Percentiles rank a stretch among this genome's conserved stretches.
Evolutionary conservation across 441 rosid genomes (phyloP).

Genomic region (Pelargonium fulgidum): DNA sequence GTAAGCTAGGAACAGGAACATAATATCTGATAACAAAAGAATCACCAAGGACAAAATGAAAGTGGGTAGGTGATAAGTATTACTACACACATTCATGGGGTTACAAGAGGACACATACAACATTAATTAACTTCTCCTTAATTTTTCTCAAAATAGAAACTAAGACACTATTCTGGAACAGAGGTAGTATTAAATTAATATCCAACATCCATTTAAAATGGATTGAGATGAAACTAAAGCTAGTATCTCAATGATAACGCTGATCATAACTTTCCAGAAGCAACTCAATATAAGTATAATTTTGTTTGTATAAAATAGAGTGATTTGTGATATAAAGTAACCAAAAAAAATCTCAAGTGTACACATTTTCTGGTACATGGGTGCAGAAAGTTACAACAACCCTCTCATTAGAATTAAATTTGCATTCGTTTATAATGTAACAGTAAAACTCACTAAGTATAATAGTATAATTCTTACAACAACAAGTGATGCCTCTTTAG

Average conservation of each 20-base stretch:
- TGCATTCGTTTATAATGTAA: not conserved
- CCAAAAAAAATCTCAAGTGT: not conserved
- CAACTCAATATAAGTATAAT: not conserved
- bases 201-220: not conserved
- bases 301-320: not conserved
- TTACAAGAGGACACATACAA: not conserved
- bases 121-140: too few species aligned
- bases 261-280: not conserved
- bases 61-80: not conserved
- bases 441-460: too few species aligned
- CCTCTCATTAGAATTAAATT: not conserved
- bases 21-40: not conserved
- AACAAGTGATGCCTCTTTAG: not conserved
- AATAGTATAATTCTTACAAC: not conserved
- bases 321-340: not conserved
- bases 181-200: not conserved
- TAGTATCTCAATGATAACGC: not conserved
- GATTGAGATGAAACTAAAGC: not conserved
- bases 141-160: too few species aligned
- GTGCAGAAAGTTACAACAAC: not conserved
- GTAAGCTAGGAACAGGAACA: slow-evolving; percentile 5
- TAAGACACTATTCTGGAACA: not conserved
- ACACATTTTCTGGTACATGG: not conserved
- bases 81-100: not conserved
- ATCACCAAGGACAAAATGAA: not conserved